Evolutionary conservation across 2,329 filamentous ascomycete species (phyloP), one percentile per base, ranked within the genome.

Genomic region (Epicoccum nigrum): DNA sequence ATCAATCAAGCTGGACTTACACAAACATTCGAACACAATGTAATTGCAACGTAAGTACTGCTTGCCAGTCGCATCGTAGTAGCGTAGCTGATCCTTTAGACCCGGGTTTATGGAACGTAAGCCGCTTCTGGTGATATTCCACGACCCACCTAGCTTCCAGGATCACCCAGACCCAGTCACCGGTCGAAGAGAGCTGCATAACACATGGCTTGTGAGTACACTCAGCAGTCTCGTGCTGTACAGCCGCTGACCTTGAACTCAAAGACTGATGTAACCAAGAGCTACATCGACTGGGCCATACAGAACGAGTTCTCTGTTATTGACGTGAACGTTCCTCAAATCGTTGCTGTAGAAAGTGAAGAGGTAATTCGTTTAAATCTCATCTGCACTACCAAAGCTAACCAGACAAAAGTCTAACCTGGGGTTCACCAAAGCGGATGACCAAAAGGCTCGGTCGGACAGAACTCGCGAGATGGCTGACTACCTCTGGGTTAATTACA

Each of bases 401-500:
- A 63, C 16, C 13, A 27, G 17, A 17, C 28, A n/a, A 20, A 11
- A 65, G 62, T 52, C 48, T 4, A 54, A 58, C 4, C 64, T 62
- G 15, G 61, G 65, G 13, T 73, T 75, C 47, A 52, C 75, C 59
- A 60, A 74, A 68, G 46, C 83, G 84, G 71, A 86, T 84, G 54
- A 64, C 16, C 52, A 66, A 12, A 69, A 72, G 21, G 55, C 59
- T 43, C 70, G 76, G 27, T 69, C 67, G 7, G 70, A 70, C 19
- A 79, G 79, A 45, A 82, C 81, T 0, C 85, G 88, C 55, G 86
- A 93, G 54, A 77, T 97, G 9, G 85, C 93, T 4, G 86, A 83
- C 54, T 97, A 96, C 67, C 78, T 99, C 12, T 99, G 94, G 94
- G 92, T 97, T 63, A 99, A 99, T 68, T 97, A 97, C 67, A 85